These are phyloP conservation scores for Rhodotorula sp. DNA, from an alignment of 1,284 basidiomycete genomes.

Conservation along the genomic window DNA sequence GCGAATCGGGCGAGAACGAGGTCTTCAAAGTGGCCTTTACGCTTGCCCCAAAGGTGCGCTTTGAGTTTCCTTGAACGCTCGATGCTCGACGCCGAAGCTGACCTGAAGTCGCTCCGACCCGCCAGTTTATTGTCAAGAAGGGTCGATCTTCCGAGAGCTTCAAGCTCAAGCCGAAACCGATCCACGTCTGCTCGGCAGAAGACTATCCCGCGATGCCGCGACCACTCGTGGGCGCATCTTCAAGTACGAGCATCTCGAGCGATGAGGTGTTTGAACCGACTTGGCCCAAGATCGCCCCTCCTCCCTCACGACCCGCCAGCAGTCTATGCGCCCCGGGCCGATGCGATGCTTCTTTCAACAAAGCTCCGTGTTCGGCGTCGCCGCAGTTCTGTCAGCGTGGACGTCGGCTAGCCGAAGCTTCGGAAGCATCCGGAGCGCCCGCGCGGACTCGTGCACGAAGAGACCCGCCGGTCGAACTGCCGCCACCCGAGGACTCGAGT, in stretches of 20 bases:
- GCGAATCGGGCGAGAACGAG: constrained; percentile 35
- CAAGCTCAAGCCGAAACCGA: constrained; percentile 8
- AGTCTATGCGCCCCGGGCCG: background rate
- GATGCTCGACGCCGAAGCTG: background rate
- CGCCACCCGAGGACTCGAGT: background rate
- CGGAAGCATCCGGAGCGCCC: constrained; percentile 14
- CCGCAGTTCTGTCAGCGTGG: background rate
- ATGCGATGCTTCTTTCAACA: too few relatives aligned
- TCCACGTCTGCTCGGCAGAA: constrained; percentile 3
- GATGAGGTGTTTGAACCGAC: background rate
- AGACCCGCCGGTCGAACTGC: constrained; percentile 6
- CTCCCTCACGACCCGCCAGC: background rate
- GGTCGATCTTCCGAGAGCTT: constrained; percentile 5
- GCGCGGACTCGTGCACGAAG: constrained; percentile 12
- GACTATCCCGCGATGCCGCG: constrained; percentile 11
- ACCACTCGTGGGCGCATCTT: background rate
- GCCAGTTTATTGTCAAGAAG: constrained; percentile 20
- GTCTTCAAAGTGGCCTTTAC: constrained; percentile 15
- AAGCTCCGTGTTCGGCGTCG: background rate
- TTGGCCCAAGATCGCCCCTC: background rate
- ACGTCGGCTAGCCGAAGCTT: constrained; percentile 22
- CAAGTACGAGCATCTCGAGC: background rate
- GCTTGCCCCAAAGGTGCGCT: constrained; percentile 20
- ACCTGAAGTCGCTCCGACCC: background rate
- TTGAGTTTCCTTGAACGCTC: background rate